Base-by-base conservation (phyloP, 1,284 basidiomycete species). In the Sanguinoderma infundibulare region DNA sequence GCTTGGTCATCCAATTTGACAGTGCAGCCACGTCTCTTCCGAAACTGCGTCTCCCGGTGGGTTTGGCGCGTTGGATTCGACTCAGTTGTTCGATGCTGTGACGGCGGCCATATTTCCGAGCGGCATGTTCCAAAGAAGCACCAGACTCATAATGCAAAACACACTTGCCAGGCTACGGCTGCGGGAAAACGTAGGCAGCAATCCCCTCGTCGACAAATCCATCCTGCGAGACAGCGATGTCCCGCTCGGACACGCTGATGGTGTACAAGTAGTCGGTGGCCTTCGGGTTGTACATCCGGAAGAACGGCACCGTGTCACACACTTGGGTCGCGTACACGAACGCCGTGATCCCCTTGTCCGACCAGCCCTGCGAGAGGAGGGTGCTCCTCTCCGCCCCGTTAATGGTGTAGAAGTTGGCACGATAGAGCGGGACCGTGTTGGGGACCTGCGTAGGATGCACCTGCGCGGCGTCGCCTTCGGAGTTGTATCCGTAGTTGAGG, bases 391-490 rank as follows among this genome's bases (percentile, higher is more conserved):
- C 49, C 26, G 46, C 17, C 36, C 10, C 57, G 47, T 39, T 39
- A 22, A 47, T 59, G 17, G 57, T 56, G 38, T 59, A 62, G 42
- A 59, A 55, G n/a, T 63, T 53, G 47, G 55, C 49, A 50, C 57
- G 54, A 24, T 57, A 64, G 10, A 64, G 50, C 34, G 62, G 62
- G 22, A 59, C 54, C 20, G 52, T 46, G 35, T 26, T 9, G 40
- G 42, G 42, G 14, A 46, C 44, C 35, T 24, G 47, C 10, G 17
- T 44, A 1, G 57, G 26, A 34, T 47, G 50, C 22, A 67, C 61
- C 20, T 55, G 44, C 9, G 53, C 55, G 24, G 60, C 59, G 38
- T 59, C 57, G 36, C 58, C 59, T 39, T 60, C 63, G 39, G 42
- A 46, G 26, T 20, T 57, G 63, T 62, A 67, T 14, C 61, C 59